Conservation (phyloP, 2,329 filamentous ascomycete genomes). For the Aspergillus ustus region DNA sequence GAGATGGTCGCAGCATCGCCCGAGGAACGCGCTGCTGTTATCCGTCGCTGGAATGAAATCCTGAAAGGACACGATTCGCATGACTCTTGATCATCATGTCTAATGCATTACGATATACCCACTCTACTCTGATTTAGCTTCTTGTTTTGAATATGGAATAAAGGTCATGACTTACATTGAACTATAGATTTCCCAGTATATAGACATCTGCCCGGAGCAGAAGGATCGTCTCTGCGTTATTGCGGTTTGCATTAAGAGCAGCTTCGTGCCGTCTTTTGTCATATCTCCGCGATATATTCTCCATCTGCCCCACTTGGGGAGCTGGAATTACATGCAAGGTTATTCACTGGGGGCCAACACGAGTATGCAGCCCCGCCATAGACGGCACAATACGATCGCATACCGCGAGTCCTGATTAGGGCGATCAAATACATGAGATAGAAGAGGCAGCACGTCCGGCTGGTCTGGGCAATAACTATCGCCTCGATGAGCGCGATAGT, state of each 20-base stretch:
- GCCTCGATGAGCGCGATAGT: conserved; percentile 65
- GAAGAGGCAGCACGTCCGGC: conserved; percentile 59
- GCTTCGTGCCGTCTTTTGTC: conserved; percentile 27
- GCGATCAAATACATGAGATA: conserved; percentile 61
- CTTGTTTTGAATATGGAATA: neutral
- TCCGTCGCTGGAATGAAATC: conserved; percentile 26
- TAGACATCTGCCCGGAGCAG: too few species aligned
- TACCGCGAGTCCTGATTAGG: conserved; percentile 60
- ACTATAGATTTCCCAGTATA: too few species aligned
- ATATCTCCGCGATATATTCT: conserved; percentile 34
- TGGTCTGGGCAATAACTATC: conserved; percentile 52
- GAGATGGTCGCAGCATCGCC: conserved; percentile 29
- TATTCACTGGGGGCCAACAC: conserved; percentile 31
- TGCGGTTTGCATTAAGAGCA: too few species aligned
- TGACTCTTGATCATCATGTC: neutral
- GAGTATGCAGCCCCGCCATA: conserved; percentile 34
- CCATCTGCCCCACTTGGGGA: conserved; percentile 34
- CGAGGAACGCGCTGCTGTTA: conserved; percentile 29
- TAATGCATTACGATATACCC: neutral
- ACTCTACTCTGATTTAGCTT: neutral
- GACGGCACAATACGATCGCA: conserved; percentile 50
- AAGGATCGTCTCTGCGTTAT: too few species aligned
- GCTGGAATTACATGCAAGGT: conserved; percentile 29
- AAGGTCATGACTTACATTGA: neutral
- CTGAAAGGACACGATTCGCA: neutral